These are phyloP conservation scores for Botrytis pseudocinerea DNA, from an alignment of 2,329 filamentous ascomycete species.

Conservation along the genomic window DNA sequence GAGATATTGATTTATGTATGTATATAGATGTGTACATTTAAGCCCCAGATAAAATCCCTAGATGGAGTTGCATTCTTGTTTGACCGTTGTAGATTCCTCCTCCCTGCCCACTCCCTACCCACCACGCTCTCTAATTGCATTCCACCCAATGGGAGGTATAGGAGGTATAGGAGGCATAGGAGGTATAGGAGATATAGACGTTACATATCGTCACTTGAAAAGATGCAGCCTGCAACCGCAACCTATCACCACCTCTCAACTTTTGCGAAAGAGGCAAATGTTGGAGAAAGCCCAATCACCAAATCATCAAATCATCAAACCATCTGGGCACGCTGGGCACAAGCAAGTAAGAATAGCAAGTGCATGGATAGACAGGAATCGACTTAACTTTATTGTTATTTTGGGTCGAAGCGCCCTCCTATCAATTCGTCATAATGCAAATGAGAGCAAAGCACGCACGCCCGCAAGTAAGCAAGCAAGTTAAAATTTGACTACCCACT, in stretches of 20 bases:
- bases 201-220: not conserved
- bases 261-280: not conserved
- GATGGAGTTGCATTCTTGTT: not conserved
- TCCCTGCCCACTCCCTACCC: not conserved
- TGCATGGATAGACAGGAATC: not conserved
- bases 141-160: not conserved
- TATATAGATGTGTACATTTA: not conserved
- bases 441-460: not conserved
- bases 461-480: not conserved
- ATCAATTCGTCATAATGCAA: conserved; percentile 3
- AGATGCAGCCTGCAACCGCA: too few relatives aligned
- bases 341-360: too few relatives aligned
- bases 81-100: not conserved
- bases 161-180: not conserved
- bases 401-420: conserved; percentile 7
- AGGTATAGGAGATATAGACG: not conserved
- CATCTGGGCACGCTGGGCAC: not conserved
- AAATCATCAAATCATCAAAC: not conserved
- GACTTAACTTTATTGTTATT: too few relatives aligned
- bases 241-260: too few relatives aligned
- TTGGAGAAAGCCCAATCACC: too few relatives aligned
- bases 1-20: not conserved
- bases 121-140: not conserved
- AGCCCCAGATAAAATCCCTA: not conserved
- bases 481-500: not conserved